phyloP scores from a whole-genome alignment of 2,329 filamentous ascomycete genomes.

The Bipolaris cookei region DNA sequence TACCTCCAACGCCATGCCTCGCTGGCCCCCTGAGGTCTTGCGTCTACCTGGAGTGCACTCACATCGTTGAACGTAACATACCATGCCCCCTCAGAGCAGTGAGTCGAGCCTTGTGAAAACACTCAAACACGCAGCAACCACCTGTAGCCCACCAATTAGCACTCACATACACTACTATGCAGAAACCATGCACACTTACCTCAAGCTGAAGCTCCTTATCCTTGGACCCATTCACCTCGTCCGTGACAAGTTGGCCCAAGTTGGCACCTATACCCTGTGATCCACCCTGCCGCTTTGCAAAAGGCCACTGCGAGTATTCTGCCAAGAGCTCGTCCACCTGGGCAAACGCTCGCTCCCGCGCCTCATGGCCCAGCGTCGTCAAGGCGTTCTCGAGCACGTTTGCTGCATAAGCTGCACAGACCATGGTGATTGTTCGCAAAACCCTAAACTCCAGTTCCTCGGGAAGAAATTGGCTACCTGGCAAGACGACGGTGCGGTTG shows the following conservation, averaged over 20 bases:
- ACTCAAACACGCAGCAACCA: conserved; percentile 92
- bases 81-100: conserved; percentile 67
- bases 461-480: conserved; percentile 84
- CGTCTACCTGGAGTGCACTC: conserved; percentile 4
- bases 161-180: neutral
- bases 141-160: conserved; percentile 53
- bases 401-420: conserved; percentile 96
- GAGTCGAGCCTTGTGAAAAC: conserved; percentile 98
- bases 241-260: conserved; percentile 81
- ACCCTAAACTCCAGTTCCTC: conserved; percentile 95
- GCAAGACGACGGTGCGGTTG: conserved; percentile 90
- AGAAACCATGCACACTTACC: conserved; percentile 59
- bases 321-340: conserved; percentile 95
- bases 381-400: conserved; percentile 99
- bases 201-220: conserved; percentile 97
- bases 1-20: conserved; percentile 15
- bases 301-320: conserved; percentile 98
- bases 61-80: neutral
- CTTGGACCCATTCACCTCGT: conserved; percentile 85
- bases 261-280: conserved; percentile 90
- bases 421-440: conserved; percentile 89
- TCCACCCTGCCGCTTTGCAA: conserved; percentile 78
- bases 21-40: conserved; percentile 12
- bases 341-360: conserved; percentile 90
- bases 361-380: conserved; percentile 90